Base-by-base conservation (phyloP, 1,284 basidiomycete species). In the Irpex sp. region DNA sequence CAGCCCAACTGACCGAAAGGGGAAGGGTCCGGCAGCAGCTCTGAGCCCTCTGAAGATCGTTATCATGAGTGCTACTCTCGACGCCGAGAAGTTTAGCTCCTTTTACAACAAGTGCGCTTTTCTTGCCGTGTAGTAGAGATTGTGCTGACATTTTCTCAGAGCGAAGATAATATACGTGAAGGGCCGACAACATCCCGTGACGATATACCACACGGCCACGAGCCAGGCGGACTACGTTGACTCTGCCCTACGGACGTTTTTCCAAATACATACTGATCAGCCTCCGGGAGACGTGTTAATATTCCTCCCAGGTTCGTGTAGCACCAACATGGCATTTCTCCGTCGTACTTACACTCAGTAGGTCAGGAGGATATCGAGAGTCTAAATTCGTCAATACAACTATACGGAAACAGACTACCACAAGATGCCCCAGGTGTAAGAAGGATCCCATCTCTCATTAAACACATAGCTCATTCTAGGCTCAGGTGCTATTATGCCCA, bases 311-410 rank as follows among this genome's bases (percentile, higher is more conserved):
- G 93, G 91, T 82, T 68, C 53, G 71, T 71, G 54, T 23, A 36
- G n/a, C 8, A 57, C 55, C 5, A 8, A 58, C 16, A n/a, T 6
- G 37, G 37, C 9, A 12, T 56, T 33, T 3, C 21, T 56, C n/a
- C 28, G 28, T 35, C 28, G 55, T 54, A 14, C 47, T 35, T 16
- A 62, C 61, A 45, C 21, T 59, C 35, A 61, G 58, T 66, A 84
- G 93, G 96, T 23, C 95, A 98, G 71, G 96, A 99, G 67, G 96
- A 99, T 68, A 99, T 99, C 63, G 96, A 98, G 72, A 88, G 82
- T 67, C 79, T 98, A 23, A 85, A 88, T 65, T 85, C 87, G 61
- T 85, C 90, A 4, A 87, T 96, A 59, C 78, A 82, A 58, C 69
- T 83, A 9, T 89, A 87, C 67, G 82, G 85, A 5, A 82, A 82